These are phyloP conservation scores for Pyrus bretschneideri DNA, from an alignment of 306 rosid species.

Conservation along the genomic window DNA sequence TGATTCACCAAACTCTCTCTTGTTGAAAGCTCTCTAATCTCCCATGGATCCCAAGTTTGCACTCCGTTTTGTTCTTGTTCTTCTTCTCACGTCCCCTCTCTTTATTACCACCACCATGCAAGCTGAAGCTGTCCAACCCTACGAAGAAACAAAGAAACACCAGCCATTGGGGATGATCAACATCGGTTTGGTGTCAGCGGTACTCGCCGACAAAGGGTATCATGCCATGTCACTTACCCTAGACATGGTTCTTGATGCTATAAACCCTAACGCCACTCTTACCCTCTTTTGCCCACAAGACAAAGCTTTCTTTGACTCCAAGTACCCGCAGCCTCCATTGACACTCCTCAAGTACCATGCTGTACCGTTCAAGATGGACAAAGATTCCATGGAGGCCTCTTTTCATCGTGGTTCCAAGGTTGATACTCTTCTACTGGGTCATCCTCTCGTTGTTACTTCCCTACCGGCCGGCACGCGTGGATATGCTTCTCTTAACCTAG, in stretches of 20 bases:
- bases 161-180: neutral
- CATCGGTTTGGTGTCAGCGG: neutral
- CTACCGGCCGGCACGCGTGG: neutral
- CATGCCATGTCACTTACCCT: neutral
- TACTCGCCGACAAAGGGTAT: neutral
- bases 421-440: neutral
- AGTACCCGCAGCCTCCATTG: conserved; percentile 5
- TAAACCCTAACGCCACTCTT: neutral
- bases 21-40: neutral
- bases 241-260: neutral
- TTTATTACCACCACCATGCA: neutral
- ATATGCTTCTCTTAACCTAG: neutral
- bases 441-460: neutral
- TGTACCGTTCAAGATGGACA: neutral
- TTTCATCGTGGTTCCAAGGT: neutral
- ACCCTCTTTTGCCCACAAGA: conserved; percentile 6
- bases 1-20: neutral
- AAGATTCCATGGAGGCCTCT: neutral
- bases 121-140: neutral
- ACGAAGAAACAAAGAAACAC: neutral
- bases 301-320: neutral
- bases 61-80: neutral
- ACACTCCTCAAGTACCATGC: conserved; percentile 2
- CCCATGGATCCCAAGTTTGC: neutral
- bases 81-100: neutral